phyloP scores from a whole-genome alignment of 2,329 filamentous ascomycete genomes.

The Nectriaceae sp. region DNA sequence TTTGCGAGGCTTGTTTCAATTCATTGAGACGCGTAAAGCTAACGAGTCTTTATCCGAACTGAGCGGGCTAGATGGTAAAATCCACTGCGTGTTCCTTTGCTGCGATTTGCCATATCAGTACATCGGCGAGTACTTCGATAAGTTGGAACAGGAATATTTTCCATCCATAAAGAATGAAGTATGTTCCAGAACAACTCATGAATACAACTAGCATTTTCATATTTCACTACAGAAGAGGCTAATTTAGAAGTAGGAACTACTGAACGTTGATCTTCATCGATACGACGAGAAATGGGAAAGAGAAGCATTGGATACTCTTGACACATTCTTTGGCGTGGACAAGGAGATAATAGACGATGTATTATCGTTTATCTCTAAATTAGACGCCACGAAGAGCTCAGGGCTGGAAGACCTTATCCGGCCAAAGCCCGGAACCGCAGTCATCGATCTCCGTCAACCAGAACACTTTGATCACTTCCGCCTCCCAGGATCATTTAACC shows the following conservation, averaged over 20 bases:
- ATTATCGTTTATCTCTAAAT: conserved; percentile 7
- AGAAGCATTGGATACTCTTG: conserved; percentile 12
- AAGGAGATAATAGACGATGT: conserved; percentile 13
- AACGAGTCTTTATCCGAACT: conserved; percentile 46
- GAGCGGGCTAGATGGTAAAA: conserved; percentile 44
- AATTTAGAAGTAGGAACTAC: conserved; percentile 27
- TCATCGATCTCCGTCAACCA: conserved; percentile 47
- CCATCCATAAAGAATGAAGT: conserved; percentile 48
- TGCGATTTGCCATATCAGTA: conserved; percentile 67
- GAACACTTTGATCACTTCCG: conserved; percentile 44
- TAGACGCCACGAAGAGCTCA: neutral
- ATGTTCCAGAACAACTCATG: accelerated
- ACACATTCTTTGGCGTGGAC: conserved; percentile 16
- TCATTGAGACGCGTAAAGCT: conserved; percentile 49
- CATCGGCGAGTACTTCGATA: conserved; percentile 60
- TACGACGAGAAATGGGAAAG: conserved; percentile 32
- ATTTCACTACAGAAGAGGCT: too few species aligned
- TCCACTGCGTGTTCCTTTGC: conserved; percentile 61
- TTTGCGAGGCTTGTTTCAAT: conserved; percentile 52
- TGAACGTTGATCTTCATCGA: conserved; percentile 24
- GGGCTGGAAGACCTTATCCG: conserved; percentile 12
- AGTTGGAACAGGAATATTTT: conserved; percentile 51
- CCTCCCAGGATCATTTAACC: conserved; percentile 46
- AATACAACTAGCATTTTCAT: neutral
- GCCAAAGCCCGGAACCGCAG: conserved; percentile 29